phyloP scores from a whole-genome alignment of 495 filamentous ascomycete genomes.

The Tetracladium marchalianum region DNA sequence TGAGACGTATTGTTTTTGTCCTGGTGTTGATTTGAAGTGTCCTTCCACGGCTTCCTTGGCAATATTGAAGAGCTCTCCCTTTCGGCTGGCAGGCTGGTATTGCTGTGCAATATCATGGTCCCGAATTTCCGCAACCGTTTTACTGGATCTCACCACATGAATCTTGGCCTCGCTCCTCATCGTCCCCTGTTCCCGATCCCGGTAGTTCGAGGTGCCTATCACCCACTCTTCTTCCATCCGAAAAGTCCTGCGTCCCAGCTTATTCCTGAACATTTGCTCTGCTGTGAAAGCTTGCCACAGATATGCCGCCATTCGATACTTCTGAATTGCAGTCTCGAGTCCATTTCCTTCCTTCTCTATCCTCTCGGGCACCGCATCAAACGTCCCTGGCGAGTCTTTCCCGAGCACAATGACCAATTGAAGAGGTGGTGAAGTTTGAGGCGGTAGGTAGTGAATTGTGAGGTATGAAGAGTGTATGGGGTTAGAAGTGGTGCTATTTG shows the following conservation, averaged over 20 bases:
- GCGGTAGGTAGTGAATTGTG: conserved; percentile 73
- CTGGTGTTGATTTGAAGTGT: conserved; percentile 61
- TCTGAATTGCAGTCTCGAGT: conserved; percentile 67
- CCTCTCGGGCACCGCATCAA: conserved; percentile 69
- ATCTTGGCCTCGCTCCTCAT: conserved; percentile 87
- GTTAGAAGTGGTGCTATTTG: conserved; percentile 55
- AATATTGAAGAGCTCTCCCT: conserved; percentile 63
- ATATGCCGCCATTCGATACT: conserved; percentile 86
- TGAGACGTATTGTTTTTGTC: conserved; percentile 79
- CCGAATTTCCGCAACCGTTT: conserved; percentile 74
- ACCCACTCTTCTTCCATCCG: conserved; percentile 92
- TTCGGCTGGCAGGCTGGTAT: conserved; percentile 51
- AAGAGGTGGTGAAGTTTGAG: conserved; percentile 64
- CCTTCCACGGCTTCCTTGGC: conserved; percentile 63
- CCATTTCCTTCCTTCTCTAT: conserved; percentile 69
- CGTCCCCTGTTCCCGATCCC: conserved; percentile 54
- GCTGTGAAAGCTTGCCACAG: conserved; percentile 94
- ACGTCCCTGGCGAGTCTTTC: conserved; percentile 80
- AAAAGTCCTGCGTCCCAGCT: conserved; percentile 73
- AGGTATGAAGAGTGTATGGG: conserved; percentile 69
- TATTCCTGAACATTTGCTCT: conserved; percentile 87
- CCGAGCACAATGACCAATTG: conserved; percentile 78
- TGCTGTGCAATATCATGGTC: conserved; percentile 77
- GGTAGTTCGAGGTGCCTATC: conserved; percentile 59
- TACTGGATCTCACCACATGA: conserved; percentile 70